Evolutionary conservation across 192 early-diverging fungal species (phyloP).

Genomic region (Pilobolus umbonatus): DNA sequence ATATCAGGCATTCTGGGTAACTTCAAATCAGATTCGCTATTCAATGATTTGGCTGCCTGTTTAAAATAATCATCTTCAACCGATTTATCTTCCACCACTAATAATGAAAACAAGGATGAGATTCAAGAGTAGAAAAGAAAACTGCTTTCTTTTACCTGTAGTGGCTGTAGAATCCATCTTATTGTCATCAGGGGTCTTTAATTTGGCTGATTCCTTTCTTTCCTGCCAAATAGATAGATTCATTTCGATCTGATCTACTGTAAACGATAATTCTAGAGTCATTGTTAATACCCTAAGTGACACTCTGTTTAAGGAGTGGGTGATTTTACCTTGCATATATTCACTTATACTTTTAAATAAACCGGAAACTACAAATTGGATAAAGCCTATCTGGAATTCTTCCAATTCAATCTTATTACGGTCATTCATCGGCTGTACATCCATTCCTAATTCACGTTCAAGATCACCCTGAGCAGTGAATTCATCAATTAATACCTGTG

Average conservation of each 20-base stretch:
- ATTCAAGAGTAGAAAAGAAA: background rate
- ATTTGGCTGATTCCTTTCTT: slow-evolving; percentile 7
- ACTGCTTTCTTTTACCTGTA: background rate
- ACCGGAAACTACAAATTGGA: slow-evolving; percentile 47
- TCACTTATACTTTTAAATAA: slow-evolving; percentile 39
- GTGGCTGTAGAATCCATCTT: background rate
- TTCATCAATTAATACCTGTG: slow-evolving; percentile 63
- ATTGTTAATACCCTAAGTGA: background rate
- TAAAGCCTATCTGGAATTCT: slow-evolving; percentile 51
- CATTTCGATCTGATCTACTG: slow-evolving; percentile 31
- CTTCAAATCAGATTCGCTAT: no score
- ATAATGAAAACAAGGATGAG: background rate
- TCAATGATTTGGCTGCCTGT: no score
- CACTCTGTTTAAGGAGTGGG: background rate
- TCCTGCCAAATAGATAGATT: slow-evolving; percentile 31
- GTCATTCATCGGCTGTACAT: slow-evolving; percentile 42
- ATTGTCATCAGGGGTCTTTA: slow-evolving; percentile 16
- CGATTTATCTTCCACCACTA: background rate
- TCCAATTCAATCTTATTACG: slow-evolving; percentile 38
- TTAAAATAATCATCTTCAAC: background rate
- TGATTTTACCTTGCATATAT: slow-evolving; percentile 2
- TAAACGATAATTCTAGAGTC: slow-evolving; percentile 26
- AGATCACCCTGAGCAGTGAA: slow-evolving; percentile 68
- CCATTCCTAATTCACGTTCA: slow-evolving; percentile 64
- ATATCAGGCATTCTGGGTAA: no score